Evolutionary conservation across 257 asterid species (phyloP).

Genomic region (Ehretia macrophylla): DNA sequence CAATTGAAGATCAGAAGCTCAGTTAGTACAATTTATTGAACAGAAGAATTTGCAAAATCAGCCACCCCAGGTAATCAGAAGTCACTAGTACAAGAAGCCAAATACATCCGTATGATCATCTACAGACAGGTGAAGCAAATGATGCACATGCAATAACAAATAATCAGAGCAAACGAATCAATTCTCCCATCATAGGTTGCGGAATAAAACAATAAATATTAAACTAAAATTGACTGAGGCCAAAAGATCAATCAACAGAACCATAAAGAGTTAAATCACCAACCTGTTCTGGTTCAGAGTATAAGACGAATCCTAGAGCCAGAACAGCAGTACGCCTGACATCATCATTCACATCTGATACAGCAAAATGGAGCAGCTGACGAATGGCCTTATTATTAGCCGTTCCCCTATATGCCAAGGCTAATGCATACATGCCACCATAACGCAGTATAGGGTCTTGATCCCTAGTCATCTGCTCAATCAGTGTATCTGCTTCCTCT

Average conservation of each 20-base stretch:
- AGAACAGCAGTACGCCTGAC: constrained; percentile 96
- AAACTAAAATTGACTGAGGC: background rate
- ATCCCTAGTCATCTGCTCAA: constrained; percentile 96
- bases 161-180: background rate
- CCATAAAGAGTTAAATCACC: constrained; percentile 3
- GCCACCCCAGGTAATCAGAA: background rate
- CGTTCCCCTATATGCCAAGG: constrained; percentile 96
- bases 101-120: too few relatives aligned
- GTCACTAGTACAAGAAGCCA: background rate
- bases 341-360: constrained; percentile 94
- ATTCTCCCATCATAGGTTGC: background rate
- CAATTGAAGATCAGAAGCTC: constrained; percentile 17
- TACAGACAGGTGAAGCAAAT: background rate
- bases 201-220: too few relatives aligned
- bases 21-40: background rate
- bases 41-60: background rate
- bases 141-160: background rate
- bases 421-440: constrained; percentile 99
- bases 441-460: constrained; percentile 96
- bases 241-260: too few relatives aligned
- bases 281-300: constrained; percentile 92
- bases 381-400: constrained; percentile 95
- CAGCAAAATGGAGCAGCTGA: constrained; percentile 94
- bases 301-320: constrained; percentile 93
- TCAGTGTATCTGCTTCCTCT: constrained; percentile 90